These are phyloP conservation scores for Gonapodya sp. DNA, from an alignment of 192 early-diverging fungal species.

Conservation along the genomic window DNA sequence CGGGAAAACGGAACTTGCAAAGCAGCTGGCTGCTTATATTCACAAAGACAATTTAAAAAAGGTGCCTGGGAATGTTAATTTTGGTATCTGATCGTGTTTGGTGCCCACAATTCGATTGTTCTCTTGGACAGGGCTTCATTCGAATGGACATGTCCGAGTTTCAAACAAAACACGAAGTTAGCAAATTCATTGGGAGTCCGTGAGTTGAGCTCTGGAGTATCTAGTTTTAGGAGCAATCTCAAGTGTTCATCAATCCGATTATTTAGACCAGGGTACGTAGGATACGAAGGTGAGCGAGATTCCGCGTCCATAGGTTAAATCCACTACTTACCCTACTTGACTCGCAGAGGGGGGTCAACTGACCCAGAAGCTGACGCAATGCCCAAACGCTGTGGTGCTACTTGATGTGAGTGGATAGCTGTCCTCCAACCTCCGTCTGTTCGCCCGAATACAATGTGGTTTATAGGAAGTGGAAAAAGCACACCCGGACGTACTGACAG, in stretches of 20 bases:
- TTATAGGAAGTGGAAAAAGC: constrained; percentile 31
- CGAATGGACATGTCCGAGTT: constrained; percentile 37
- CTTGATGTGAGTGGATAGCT: constrained; percentile 23
- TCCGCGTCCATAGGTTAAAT: too few relatives aligned
- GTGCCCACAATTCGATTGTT: too few relatives aligned
- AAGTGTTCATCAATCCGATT: too few relatives aligned
- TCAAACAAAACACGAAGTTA: constrained; percentile 31
- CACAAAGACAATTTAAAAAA: constrained; percentile 20
- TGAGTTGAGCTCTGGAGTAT: too few relatives aligned
- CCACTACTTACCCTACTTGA: too few relatives aligned
- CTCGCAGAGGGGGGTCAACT: constrained; percentile 36
- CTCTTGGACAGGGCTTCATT: constrained; percentile 31
- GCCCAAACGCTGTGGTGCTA: constrained; percentile 31
- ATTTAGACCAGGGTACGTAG: constrained; percentile 37
- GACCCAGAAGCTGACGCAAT: constrained; percentile 32
- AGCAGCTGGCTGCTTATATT: constrained; percentile 25
- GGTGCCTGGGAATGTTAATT: too few relatives aligned
- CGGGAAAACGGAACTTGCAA: constrained; percentile 33
- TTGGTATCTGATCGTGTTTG: too few relatives aligned
- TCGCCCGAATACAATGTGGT: too few relatives aligned
- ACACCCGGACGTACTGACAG: constrained; percentile 30
- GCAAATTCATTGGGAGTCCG: constrained; percentile 31
- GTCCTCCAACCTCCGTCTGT: too few relatives aligned
- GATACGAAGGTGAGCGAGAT: too few relatives aligned
- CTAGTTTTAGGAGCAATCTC: too few relatives aligned